Conservation (phyloP, 2,329 filamentous ascomycete species). For the Fusarium continuum region DNA sequence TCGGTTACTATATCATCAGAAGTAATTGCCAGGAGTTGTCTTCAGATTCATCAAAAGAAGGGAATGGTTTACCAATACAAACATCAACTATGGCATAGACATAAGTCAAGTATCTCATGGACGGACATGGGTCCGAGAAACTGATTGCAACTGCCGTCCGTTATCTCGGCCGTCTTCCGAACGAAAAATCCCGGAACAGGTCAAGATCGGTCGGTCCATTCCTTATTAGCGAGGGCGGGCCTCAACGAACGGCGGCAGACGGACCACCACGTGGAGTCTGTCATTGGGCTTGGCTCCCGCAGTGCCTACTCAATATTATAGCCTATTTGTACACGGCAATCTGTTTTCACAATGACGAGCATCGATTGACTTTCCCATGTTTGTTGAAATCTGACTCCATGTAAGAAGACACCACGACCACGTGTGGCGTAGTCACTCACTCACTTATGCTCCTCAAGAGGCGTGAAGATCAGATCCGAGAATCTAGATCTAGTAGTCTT, state of each 20-base stretch:
- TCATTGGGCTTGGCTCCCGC: constrained; percentile 33
- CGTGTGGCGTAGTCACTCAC: constrained; percentile 10
- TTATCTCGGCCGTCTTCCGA: neutral
- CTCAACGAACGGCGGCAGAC: constrained; percentile 25
- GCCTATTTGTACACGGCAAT: neutral
- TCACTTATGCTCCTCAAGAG: constrained; percentile 1
- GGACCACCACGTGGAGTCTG: constrained; percentile 36
- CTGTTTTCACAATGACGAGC: neutral
- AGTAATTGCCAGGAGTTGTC: no score
- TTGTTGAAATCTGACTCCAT: neutral
- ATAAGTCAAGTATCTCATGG: no score
- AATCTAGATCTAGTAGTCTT: constrained; percentile 10
- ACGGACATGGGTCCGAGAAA: no score
- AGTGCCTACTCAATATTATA: constrained; percentile 13
- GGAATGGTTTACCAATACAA: no score
- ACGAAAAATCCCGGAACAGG: constrained; percentile 1
- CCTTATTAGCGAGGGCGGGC: neutral
- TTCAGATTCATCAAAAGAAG: no score
- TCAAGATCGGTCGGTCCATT: neutral
- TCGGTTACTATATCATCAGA: no score
- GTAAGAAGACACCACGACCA: constrained; percentile 11
- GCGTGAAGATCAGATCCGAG: neutral
- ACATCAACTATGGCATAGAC: no score
- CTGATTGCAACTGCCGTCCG: neutral
- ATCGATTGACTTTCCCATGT: constrained; percentile 3